A percentile compares a stretch with the other conserved stretches of the same genome.
Evolutionary conservation across 106 monocot species (phyloP).

Genomic region (Dioscorea zingiberensis): DNA sequence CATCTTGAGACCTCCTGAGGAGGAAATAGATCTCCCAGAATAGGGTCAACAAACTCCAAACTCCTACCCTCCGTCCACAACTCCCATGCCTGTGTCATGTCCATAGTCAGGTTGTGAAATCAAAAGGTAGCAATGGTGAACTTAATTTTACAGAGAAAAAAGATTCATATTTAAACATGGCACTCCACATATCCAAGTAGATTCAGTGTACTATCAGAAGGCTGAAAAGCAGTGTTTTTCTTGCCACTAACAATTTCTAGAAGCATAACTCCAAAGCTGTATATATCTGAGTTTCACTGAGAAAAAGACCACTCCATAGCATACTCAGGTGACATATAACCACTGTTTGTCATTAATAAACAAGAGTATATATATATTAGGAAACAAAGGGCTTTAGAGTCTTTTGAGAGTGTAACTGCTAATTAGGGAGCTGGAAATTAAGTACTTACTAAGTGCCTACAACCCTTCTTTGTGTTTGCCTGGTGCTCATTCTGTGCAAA

Average conservation of each 20-base stretch:
- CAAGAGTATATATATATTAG: neutral
- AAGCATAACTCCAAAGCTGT: slow-evolving; percentile 24
- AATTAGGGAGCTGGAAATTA: neutral
- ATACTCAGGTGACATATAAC: slow-evolving; percentile 38
- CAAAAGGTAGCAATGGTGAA: too few species aligned
- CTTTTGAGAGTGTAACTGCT: neutral
- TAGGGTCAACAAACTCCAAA: slow-evolving; percentile 17
- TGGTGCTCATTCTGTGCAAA: slow-evolving; percentile 16
- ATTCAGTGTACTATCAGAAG: neutral
- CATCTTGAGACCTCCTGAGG: slow-evolving; percentile 12
- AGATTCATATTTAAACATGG: too few species aligned
- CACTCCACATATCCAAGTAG: slow-evolving; percentile 31
- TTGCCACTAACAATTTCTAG: slow-evolving; percentile 26
- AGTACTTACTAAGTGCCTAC: slow-evolving; percentile 15
- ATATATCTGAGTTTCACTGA: slow-evolving; percentile 28
- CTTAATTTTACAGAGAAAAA: neutral
- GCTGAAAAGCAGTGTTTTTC: slow-evolving; percentile 14
- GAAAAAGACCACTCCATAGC: slow-evolving; percentile 25
- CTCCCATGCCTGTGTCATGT: slow-evolving; percentile 21
- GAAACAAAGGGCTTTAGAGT: too few species aligned
- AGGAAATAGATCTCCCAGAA: neutral
- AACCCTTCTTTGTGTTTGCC: slow-evolving; percentile 16
- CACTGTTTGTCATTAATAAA: slow-evolving; percentile 6
- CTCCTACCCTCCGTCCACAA: slow-evolving; percentile 17
- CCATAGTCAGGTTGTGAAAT: too few species aligned